Percentiles rank a stretch among this genome's conserved stretches.
Evolutionary conservation across 805 yeast genomes (phyloP).

Genomic region (Blastobotrys muscicola): DNA sequence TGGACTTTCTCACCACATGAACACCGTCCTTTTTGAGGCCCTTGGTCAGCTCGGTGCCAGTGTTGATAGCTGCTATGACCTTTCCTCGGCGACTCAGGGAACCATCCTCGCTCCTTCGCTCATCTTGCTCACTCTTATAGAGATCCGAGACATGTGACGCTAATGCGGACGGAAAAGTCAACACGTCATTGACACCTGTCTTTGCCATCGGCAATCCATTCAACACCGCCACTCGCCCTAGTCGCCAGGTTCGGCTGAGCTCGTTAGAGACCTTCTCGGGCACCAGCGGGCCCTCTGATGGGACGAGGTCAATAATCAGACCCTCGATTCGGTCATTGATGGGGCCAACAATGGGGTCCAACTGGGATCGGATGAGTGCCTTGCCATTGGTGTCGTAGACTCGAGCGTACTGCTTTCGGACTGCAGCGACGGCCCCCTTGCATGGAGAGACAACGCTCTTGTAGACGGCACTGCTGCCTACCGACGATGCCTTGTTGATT

Average conservation of each 20-base stretch:
- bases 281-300: constrained; percentile 32
- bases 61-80: no score
- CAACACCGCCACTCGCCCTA: constrained; percentile 32
- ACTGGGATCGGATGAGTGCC: constrained; percentile 49
- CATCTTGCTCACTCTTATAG: no score
- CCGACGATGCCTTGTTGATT: constrained; percentile 28
- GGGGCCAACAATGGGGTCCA: constrained; percentile 57
- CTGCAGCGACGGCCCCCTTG: constrained; percentile 32
- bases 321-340: constrained; percentile 45
- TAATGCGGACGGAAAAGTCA: no score
- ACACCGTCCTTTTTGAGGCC: no score
- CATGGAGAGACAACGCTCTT: constrained; percentile 43
- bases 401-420: constrained; percentile 42
- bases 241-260: constrained; percentile 40
- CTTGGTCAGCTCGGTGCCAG: no score
- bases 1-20: no score
- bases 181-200: no score
- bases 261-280: constrained; percentile 46
- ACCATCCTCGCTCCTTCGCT: no score
- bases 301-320: constrained; percentile 36
- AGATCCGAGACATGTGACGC: no score
- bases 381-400: constrained; percentile 51
- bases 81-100: no score
- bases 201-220: neutral
- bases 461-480: constrained; percentile 28